Evolutionary conservation across 345 rosid genomes (phyloP).

Genomic region (Draba incana): DNA sequence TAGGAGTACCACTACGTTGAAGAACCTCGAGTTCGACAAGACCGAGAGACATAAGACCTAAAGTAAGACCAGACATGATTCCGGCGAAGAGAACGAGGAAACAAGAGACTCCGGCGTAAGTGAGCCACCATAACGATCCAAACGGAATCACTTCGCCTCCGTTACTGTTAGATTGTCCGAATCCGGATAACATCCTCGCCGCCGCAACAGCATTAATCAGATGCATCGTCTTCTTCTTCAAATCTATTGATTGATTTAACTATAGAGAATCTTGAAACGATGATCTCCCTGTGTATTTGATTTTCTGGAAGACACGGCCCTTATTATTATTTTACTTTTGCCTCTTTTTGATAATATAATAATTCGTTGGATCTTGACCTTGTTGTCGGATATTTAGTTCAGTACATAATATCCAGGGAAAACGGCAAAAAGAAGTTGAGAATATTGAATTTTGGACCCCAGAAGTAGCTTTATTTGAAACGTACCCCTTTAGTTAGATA

Average conservation of each 20-base stretch:
- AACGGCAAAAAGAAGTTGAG: background rate
- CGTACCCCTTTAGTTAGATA: background rate
- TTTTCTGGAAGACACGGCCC: conserved; percentile 4
- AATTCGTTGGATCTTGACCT: conserved; percentile 11
- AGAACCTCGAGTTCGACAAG: conserved; percentile 95
- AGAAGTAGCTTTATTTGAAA: background rate
- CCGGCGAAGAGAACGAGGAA: conserved; percentile 93
- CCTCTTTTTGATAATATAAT: background rate
- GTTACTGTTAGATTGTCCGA: conserved; percentile 41
- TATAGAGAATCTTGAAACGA: background rate
- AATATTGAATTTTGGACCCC: background rate
- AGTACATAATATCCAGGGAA: background rate
- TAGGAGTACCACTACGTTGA: conserved; percentile 82
- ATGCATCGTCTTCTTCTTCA: conserved; percentile 51
- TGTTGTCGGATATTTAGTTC: conserved; percentile 18
- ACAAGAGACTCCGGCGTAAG: conserved; percentile 76
- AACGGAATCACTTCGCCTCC: conserved; percentile 53
- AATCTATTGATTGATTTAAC: no score
- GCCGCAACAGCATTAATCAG: conserved; percentile 64
- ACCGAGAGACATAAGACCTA: conserved; percentile 98
- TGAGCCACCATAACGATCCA: conserved; percentile 62
- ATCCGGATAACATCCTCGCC: conserved; percentile 55
- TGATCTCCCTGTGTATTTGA: conserved; percentile 14
- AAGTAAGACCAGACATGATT: conserved; percentile 93
- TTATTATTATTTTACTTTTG: no score